These are phyloP conservation scores for Cercospora sp. DNA, from an alignment of 2,329 filamentous ascomycete genomes.

Conservation along the genomic window DNA sequence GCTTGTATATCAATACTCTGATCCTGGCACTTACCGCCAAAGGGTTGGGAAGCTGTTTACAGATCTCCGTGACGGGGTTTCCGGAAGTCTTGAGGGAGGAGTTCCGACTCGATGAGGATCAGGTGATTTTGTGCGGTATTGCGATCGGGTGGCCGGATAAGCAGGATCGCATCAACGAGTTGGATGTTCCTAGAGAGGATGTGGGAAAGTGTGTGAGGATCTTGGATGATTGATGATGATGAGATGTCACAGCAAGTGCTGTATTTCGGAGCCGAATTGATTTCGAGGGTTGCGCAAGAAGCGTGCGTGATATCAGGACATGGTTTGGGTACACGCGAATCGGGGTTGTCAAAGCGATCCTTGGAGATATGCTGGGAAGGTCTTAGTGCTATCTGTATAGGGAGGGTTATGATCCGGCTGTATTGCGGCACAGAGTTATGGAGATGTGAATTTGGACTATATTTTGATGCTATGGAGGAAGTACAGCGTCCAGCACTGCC, in stretches of 20 bases:
- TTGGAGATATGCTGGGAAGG: background rate
- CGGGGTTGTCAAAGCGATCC: background rate
- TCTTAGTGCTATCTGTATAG: background rate
- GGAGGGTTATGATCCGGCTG: background rate
- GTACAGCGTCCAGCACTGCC: background rate
- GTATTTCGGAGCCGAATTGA: background rate
- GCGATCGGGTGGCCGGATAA: constrained; percentile 29
- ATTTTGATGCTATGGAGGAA: background rate
- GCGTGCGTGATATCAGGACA: background rate
- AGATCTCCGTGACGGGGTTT: constrained; percentile 32
- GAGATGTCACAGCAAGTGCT: background rate
- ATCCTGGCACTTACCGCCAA: constrained; percentile 29
- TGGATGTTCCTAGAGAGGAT: constrained; percentile 16
- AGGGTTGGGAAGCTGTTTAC: constrained; percentile 30
- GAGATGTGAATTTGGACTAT: background rate
- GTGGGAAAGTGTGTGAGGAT: constrained; percentile 19
- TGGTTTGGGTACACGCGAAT: background rate
- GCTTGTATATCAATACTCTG: constrained; percentile 33
- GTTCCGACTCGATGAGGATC: constrained; percentile 26
- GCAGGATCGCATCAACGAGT: constrained; percentile 16
- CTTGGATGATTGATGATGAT: constrained; percentile 6
- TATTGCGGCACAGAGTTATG: background rate
- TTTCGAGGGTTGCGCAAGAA: background rate
- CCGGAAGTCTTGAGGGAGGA: constrained; percentile 27
- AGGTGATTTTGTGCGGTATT: constrained; percentile 30